These are phyloP conservation scores for Termitomyces sp. DNA, from an alignment of 768 basidiomycete genomes.

Conservation along the genomic window DNA sequence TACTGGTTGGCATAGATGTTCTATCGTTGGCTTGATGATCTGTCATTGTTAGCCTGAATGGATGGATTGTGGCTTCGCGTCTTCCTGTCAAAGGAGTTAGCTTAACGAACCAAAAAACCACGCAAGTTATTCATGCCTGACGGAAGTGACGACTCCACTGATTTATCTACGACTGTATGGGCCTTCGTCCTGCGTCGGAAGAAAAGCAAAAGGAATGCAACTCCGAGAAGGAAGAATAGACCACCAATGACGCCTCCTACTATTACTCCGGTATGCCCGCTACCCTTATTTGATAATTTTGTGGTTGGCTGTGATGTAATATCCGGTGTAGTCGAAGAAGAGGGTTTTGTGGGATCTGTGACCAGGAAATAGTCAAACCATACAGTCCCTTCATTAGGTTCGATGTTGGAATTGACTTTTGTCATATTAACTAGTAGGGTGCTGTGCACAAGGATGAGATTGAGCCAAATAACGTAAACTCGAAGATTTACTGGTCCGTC, in stretches of 20 bases:
- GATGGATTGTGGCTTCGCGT: slow-evolving; percentile 2
- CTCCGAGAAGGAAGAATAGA: slow-evolving; percentile 15
- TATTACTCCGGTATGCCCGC: slow-evolving; percentile 18
- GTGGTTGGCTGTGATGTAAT: slow-evolving; percentile 1
- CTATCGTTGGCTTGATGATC: background rate
- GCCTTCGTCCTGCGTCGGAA: slow-evolving; percentile 15
- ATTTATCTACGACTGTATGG: background rate
- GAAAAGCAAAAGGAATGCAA: slow-evolving; percentile 15
- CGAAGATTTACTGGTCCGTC: slow-evolving; percentile 25
- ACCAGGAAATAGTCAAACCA: slow-evolving; percentile 38
- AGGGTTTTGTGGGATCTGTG: slow-evolving; percentile 17
- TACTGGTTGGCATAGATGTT: background rate
- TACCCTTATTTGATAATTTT: background rate
- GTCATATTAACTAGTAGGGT: slow-evolving; percentile 28
- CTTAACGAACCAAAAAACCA: background rate
- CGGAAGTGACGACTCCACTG: background rate
- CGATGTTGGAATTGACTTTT: slow-evolving; percentile 19
- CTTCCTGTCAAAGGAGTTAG: background rate
- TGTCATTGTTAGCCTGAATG: slow-evolving; percentile 7
- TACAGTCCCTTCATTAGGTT: slow-evolving; percentile 29
- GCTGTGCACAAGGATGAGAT: slow-evolving; percentile 14
- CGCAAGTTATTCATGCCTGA: background rate
- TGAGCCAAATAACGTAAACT: background rate
- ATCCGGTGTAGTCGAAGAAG: slow-evolving; percentile 6
- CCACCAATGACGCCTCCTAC: slow-evolving; percentile 25